These are phyloP conservation scores for Tolypocladium inflatum DNA, from an alignment of 2,329 filamentous ascomycete genomes.

Conservation along the genomic window DNA sequence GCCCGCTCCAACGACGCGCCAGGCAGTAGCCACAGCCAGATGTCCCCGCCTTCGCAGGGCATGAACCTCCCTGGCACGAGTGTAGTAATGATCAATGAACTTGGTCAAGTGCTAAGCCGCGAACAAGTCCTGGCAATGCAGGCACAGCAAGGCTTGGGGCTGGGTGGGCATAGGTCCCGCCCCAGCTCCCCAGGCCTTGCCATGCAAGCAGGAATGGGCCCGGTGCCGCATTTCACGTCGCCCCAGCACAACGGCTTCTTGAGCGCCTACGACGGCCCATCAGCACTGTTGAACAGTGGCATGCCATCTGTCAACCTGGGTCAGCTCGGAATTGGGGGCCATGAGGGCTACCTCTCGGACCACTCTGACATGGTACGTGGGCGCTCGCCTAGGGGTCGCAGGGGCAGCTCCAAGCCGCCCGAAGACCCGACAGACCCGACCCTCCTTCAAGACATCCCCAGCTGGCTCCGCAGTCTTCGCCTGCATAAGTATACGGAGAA, in stretches of 20 bases:
- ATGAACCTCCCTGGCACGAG: conserved; percentile 60
- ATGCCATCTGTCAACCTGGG: conserved; percentile 63
- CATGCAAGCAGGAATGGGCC: conserved; percentile 58
- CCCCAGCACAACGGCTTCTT: conserved; percentile 94
- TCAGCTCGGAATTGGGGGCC: conserved; percentile 58
- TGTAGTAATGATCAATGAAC: conserved; percentile 90
- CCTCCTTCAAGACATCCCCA: conserved; percentile 88
- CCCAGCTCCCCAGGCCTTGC: conserved; percentile 83
- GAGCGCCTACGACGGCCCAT: conserved; percentile 71
- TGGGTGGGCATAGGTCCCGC: conserved; percentile 67
- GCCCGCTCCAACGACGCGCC: conserved; percentile 80
- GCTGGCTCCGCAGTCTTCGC: conserved; percentile 87
- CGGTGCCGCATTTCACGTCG: conserved; percentile 65
- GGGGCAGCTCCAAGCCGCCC: conserved; percentile 93
- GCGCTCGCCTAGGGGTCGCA: conserved; percentile 80
- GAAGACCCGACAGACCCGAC: conserved; percentile 92
- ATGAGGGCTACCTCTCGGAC: conserved; percentile 86
- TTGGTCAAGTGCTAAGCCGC: conserved; percentile 75
- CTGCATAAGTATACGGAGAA: conserved; percentile 99
- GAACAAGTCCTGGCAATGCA: conserved; percentile 81
- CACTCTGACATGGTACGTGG: conserved; percentile 87
- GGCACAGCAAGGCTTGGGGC: conserved; percentile 51
- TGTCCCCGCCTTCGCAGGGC: conserved; percentile 57
- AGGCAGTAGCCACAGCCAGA: conserved; percentile 47
- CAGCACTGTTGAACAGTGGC: conserved; percentile 60